Evolutionary conservation across 2,329 filamentous ascomycete species (phyloP).

Genomic region (Herpotrichia juniperi): DNA sequence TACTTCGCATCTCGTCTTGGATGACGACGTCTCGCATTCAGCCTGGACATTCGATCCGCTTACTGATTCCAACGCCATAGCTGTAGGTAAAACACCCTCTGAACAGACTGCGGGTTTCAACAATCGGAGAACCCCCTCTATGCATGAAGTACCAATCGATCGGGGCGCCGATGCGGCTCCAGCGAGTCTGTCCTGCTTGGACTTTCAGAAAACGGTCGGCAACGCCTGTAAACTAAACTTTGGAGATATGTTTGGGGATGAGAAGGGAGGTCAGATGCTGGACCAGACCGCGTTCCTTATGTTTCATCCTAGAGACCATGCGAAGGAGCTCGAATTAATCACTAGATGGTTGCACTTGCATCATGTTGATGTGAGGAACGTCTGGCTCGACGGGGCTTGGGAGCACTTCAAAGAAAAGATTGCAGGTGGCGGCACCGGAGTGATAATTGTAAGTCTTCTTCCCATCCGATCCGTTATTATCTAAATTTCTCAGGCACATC

Average conservation of each 20-base stretch:
- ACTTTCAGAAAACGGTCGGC: slow-evolving; percentile 26
- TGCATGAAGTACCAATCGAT: not conserved
- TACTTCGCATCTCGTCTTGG: not conserved
- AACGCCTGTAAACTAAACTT: slow-evolving; percentile 25
- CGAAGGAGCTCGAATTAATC: slow-evolving; percentile 35
- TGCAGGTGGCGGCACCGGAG: slow-evolving; percentile 24
- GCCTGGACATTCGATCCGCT: not conserved
- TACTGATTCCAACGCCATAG: too few species aligned
- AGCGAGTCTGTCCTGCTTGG: not conserved
- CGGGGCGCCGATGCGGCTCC: not conserved
- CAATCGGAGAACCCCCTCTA: too few species aligned
- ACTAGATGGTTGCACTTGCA: slow-evolving; percentile 39
- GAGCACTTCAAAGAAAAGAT: slow-evolving; percentile 27
- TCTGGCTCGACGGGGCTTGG: slow-evolving; percentile 34
- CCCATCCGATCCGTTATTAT: slow-evolving; percentile 1
- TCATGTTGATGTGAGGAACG: slow-evolving; percentile 32
- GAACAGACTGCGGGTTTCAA: too few species aligned
- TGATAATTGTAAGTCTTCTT: slow-evolving; percentile 32
- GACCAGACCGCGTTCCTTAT: slow-evolving; percentile 34
- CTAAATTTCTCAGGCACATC: slow-evolving; percentile 25
- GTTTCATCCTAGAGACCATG: slow-evolving; percentile 33
- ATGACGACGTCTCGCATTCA: not conserved
- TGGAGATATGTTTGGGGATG: slow-evolving; percentile 24
- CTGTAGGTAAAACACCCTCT: too few species aligned
- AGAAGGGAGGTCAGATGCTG: not conserved